Conservation (phyloP, 129 eudicot species). For the Ambrosia trifida region DNA sequence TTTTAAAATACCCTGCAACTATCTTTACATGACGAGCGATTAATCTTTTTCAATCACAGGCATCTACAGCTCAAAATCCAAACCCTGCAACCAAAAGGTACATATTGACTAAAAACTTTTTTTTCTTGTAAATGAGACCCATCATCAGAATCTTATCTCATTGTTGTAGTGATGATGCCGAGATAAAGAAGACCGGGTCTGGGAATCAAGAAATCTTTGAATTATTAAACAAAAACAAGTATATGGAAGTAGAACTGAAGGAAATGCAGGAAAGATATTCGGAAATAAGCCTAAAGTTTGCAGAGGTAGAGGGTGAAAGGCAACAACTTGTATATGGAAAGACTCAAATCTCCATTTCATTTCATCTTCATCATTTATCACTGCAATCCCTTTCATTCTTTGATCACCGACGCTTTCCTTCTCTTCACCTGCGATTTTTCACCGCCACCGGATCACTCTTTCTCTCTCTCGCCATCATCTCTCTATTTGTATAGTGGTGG, state of each 20-base stretch:
- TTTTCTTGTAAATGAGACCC: slow-evolving; percentile 2
- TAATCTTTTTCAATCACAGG: slow-evolving; percentile 41
- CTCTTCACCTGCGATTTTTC: no score
- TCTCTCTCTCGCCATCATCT: no score
- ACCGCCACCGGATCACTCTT: no score
- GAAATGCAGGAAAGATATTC: slow-evolving; percentile 97
- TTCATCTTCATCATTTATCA: slow-evolving; percentile 12
- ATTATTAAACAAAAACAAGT: slow-evolving; percentile 51
- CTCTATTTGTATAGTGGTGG: no score
- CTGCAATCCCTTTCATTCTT: no score
- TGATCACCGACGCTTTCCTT: no score
- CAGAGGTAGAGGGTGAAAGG: slow-evolving; percentile 97
- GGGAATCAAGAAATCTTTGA: slow-evolving; percentile 21
- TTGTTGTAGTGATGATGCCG: slow-evolving; percentile 37
- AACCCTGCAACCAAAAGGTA: slow-evolving; percentile 20
- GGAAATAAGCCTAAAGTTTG: slow-evolving; percentile 94
- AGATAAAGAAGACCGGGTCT: slow-evolving; percentile 21
- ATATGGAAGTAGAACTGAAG: slow-evolving; percentile 77
- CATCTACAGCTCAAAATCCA: slow-evolving; percentile 26
- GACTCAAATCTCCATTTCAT: no score
- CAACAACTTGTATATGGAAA: slow-evolving; percentile 85
- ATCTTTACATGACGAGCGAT: slow-evolving; percentile 16
- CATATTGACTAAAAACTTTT: not conserved
- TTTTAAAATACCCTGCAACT: slow-evolving; percentile 19
- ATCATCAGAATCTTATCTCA: slow-evolving; percentile 12